phyloP scores from a whole-genome alignment of 495 filamentous ascomycete species.

The Annulohypoxylon stygium region DNA sequence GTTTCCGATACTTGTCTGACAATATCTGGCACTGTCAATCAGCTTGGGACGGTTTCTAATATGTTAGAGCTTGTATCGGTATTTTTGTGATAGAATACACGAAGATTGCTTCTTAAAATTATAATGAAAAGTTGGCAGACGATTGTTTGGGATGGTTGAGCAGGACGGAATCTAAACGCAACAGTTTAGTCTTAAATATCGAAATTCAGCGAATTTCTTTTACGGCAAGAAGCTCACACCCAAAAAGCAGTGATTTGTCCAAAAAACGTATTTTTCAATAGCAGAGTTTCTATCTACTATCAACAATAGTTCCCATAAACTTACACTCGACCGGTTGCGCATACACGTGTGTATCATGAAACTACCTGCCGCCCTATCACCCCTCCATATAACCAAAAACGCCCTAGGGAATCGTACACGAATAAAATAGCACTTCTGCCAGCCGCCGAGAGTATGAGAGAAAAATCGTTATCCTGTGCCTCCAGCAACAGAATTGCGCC shows the following conservation, averaged over 20 bases:
- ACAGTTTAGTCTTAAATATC: background rate
- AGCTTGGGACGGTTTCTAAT: background rate
- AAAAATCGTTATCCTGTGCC: slow-evolving; percentile 33
- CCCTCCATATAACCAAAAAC: slow-evolving; percentile 35
- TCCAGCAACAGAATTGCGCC: slow-evolving; percentile 35
- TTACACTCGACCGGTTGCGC: slow-evolving; percentile 28
- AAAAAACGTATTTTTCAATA: slow-evolving; percentile 5
- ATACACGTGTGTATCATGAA: slow-evolving; percentile 33
- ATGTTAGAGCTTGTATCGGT: background rate
- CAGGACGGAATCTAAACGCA: background rate
- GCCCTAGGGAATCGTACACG: slow-evolving; percentile 39
- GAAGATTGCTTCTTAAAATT: background rate
- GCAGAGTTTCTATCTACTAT: slow-evolving; percentile 24
- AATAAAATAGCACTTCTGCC: slow-evolving; percentile 28
- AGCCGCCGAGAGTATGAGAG: slow-evolving; percentile 23
- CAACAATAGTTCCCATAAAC: slow-evolving; percentile 25
- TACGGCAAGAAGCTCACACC: background rate
- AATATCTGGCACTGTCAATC: background rate
- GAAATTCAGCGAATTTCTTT: background rate
- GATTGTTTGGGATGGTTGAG: background rate
- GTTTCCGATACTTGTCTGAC: background rate
- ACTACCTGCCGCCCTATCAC: slow-evolving; percentile 6
- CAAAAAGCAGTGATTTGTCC: slow-evolving; percentile 1
- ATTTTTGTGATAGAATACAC: background rate
- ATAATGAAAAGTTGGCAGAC: background rate